Percentiles rank a stretch among this genome's conserved stretches.
Evolutionary conservation across 768 basidiomycete species (phyloP).

Genomic region (Phylloporus scabripes): DNA sequence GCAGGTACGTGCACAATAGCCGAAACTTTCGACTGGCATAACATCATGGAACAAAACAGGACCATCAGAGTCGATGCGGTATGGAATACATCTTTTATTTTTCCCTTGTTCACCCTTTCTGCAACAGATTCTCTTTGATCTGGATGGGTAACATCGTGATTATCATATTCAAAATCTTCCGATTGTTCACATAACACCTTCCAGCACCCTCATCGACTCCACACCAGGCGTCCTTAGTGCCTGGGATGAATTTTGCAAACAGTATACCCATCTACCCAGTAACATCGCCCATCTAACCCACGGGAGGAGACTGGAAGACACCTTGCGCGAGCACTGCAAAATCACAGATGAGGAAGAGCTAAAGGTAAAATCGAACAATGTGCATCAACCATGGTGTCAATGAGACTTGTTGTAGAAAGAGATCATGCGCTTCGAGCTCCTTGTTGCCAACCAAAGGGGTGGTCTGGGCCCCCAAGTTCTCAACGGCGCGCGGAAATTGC

Average conservation of each 20-base stretch:
- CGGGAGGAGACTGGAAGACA: slow-evolving; percentile 72
- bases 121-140: slow-evolving; percentile 58
- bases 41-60: slow-evolving; percentile 15
- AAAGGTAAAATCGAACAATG: slow-evolving; percentile 37
- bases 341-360: slow-evolving; percentile 54
- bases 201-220: slow-evolving; percentile 72
- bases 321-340: slow-evolving; percentile 62
- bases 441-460: slow-evolving; percentile 51
- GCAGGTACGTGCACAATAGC: no score
- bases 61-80: slow-evolving; percentile 49
- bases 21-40: background rate
- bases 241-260: slow-evolving; percentile 64
- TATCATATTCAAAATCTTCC: background rate
- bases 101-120: slow-evolving; percentile 6
- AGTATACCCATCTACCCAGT: slow-evolving; percentile 51
- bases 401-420: slow-evolving; percentile 42
- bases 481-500: slow-evolving; percentile 57
- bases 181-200: slow-evolving; percentile 5
- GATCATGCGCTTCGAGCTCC: slow-evolving; percentile 71
- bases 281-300: slow-evolving; percentile 58
- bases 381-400: background rate
- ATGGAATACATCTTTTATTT: slow-evolving; percentile 14
- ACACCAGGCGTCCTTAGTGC: slow-evolving; percentile 77
- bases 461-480: slow-evolving; percentile 50
- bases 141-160: slow-evolving; percentile 51